Evolutionary conservation across 2,329 filamentous ascomycete species (phyloP).

Genomic region (Exutisphaerella laricina): DNA sequence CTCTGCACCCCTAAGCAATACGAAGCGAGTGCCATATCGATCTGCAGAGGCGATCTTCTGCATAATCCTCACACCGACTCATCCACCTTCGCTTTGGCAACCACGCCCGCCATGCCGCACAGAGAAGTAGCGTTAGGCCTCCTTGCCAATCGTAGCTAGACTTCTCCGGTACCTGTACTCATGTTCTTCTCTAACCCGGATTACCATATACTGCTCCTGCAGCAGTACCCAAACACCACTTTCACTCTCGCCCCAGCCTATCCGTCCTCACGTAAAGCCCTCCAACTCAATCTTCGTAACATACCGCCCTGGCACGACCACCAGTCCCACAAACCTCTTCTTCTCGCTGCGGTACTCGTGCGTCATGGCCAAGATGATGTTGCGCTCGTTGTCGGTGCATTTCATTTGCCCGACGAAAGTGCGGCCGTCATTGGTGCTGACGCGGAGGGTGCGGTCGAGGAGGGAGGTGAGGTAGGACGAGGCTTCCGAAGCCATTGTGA

Average conservation of each 20-base stretch:
- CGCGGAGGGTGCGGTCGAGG: conserved; percentile 61
- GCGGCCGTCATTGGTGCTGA: conserved; percentile 75
- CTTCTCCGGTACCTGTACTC: too few relatives aligned
- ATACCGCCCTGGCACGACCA: conserved; percentile 82
- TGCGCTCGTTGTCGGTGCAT: conserved; percentile 81
- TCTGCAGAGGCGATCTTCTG: too few relatives aligned
- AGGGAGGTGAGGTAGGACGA: conserved; percentile 29
- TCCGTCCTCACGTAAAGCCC: conserved; percentile 40
- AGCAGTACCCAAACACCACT: too few relatives aligned
- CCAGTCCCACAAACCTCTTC: conserved; percentile 78
- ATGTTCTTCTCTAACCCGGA: too few relatives aligned
- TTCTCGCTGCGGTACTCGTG: conserved; percentile 90
- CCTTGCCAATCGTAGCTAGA: too few relatives aligned
- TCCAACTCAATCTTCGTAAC: conserved; percentile 87
- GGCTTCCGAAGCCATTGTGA: conserved; percentile 11
- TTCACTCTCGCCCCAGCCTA: background rate
- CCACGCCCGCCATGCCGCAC: too few relatives aligned
- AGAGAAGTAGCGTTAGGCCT: too few relatives aligned
- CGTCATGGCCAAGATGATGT: conserved; percentile 78
- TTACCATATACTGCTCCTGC: too few relatives aligned
- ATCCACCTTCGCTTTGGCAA: too few relatives aligned
- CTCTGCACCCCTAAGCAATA: too few relatives aligned
- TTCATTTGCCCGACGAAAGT: conserved; percentile 89
- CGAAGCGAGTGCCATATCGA: too few relatives aligned
- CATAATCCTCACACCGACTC: too few relatives aligned